phyloP scores from a whole-genome alignment of 495 filamentous ascomycete genomes.

The Chaetomium tenue region DNA sequence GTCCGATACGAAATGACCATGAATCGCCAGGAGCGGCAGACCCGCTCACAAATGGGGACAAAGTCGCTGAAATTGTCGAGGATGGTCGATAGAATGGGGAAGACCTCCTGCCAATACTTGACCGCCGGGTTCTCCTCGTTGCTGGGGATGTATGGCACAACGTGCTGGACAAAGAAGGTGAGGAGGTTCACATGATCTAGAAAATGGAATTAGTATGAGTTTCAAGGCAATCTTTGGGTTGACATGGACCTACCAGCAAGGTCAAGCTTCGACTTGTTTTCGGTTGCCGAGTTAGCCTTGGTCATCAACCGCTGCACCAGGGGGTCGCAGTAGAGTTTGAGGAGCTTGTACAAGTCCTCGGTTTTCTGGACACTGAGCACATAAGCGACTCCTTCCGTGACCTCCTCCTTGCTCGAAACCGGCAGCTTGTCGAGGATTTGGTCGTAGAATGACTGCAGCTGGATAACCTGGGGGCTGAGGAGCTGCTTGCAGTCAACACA shows the following conservation, averaged over 20 bases:
- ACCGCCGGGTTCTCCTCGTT: slow-evolving; percentile 82
- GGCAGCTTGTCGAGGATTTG: slow-evolving; percentile 81
- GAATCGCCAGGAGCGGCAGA: slow-evolving; percentile 91
- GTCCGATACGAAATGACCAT: slow-evolving; percentile 96
- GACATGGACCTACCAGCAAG: slow-evolving; percentile 66
- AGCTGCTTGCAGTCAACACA: slow-evolving; percentile 89
- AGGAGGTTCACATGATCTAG: slow-evolving; percentile 83
- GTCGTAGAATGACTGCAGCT: slow-evolving; percentile 90
- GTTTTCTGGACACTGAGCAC: slow-evolving; percentile 84
- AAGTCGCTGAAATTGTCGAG: slow-evolving; percentile 80
- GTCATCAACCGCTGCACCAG: slow-evolving; percentile 81
- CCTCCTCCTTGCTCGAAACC: slow-evolving; percentile 82
- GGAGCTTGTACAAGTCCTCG: slow-evolving; percentile 71
- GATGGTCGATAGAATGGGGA: slow-evolving; percentile 79
- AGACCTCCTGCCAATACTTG: slow-evolving; percentile 91
- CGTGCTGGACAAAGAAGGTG: slow-evolving; percentile 80
- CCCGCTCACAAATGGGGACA: slow-evolving; percentile 83
- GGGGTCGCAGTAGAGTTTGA: slow-evolving; percentile 93
- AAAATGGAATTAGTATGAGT: slow-evolving; percentile 39
- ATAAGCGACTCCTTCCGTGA: slow-evolving; percentile 89
- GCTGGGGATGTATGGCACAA: slow-evolving; percentile 72
- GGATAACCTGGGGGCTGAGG: slow-evolving; percentile 71
- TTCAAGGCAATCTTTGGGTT: background rate
- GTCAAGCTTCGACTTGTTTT: slow-evolving; percentile 74
- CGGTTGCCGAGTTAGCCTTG: slow-evolving; percentile 79